Conservation (phyloP, 352 stramenopile genomes). For the Globisporangium irregulare region DNA sequence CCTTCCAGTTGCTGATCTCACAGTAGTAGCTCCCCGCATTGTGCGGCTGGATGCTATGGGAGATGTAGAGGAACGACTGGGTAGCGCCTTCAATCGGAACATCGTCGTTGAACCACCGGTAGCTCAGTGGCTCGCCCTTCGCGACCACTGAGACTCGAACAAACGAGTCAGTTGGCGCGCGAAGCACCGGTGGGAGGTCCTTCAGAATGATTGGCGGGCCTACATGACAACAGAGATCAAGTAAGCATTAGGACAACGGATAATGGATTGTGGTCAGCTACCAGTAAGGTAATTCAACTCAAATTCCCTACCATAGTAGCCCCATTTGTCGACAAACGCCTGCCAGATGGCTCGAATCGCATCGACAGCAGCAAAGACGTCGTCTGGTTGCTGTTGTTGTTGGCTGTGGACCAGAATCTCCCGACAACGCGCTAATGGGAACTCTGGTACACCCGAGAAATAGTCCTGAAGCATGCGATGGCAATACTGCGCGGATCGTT, state of each 20-base stretch:
- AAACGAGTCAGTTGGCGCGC: slow-evolving; percentile 46
- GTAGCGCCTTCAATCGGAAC: slow-evolving; percentile 35
- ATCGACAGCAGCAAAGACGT: slow-evolving; percentile 16
- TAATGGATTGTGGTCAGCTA: neutral
- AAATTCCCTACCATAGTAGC: slow-evolving; percentile 38
- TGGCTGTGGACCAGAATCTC: slow-evolving; percentile 16
- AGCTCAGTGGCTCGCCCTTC: slow-evolving; percentile 64
- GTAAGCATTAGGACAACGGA: neutral
- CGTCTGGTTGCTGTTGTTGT: neutral
- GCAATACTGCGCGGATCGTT: slow-evolving; percentile 33
- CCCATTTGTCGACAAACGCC: slow-evolving; percentile 60
- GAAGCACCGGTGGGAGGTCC: slow-evolving; percentile 36
- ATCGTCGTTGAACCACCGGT: slow-evolving; percentile 58
- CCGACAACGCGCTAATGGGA: slow-evolving; percentile 44
- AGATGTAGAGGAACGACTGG: slow-evolving; percentile 45
- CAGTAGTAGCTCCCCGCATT: slow-evolving; percentile 64
- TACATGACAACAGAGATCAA: slow-evolving; percentile 7
- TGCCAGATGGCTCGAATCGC: slow-evolving; percentile 38
- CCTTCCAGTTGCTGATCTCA: slow-evolving; percentile 54
- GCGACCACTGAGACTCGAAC: slow-evolving; percentile 43
- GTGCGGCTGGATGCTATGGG: slow-evolving; percentile 46
- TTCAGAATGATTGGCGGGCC: slow-evolving; percentile 39
- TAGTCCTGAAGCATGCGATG: slow-evolving; percentile 39
- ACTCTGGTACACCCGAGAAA: slow-evolving; percentile 63
- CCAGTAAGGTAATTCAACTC: neutral